Conservation (phyloP, 2,329 filamentous ascomycete species). For the Stromatinia cepivora region DNA sequence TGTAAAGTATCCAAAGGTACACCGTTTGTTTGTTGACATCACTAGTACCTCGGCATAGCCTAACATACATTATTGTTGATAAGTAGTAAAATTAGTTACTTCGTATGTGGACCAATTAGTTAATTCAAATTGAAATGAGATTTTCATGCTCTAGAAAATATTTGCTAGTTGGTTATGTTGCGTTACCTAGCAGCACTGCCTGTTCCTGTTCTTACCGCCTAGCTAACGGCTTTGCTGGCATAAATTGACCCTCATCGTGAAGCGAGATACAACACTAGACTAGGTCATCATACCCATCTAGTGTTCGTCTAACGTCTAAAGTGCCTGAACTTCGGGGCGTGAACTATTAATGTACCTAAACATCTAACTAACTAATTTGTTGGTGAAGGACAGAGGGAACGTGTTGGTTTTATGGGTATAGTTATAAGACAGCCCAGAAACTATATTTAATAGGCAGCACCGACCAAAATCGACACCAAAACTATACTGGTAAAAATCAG, state of each 20-base stretch:
- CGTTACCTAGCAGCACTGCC: not conserved
- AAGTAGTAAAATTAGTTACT: not conserved
- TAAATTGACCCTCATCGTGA: slow-evolving; percentile 4
- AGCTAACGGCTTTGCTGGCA: slow-evolving; percentile 3
- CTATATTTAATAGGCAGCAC: too few species aligned
- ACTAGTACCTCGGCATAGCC: not conserved
- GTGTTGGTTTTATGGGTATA: slow-evolving; percentile 11
- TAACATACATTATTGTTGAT: not conserved
- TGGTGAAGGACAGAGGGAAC: not conserved
- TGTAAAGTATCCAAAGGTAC: not conserved
- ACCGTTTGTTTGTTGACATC: not conserved
- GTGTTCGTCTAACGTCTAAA: slow-evolving; percentile 2
- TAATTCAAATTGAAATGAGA: slow-evolving; percentile 4
- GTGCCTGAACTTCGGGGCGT: slow-evolving; percentile 2
- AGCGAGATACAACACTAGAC: slow-evolving; percentile 1
- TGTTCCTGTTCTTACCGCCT: slow-evolving; percentile 4
- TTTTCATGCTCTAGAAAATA: slow-evolving; percentile 8
- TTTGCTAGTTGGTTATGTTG: not conserved
- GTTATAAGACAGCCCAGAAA: not conserved
- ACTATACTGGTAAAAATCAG: not conserved
- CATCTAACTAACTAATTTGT: not conserved
- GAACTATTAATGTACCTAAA: slow-evolving; percentile 3
- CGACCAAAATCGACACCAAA: not conserved
- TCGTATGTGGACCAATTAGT: not conserved
- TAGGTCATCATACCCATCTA: not conserved